Evolutionary conservation across 768 basidiomycete genomes (phyloP).

Genomic region (Boletales sp.): DNA sequence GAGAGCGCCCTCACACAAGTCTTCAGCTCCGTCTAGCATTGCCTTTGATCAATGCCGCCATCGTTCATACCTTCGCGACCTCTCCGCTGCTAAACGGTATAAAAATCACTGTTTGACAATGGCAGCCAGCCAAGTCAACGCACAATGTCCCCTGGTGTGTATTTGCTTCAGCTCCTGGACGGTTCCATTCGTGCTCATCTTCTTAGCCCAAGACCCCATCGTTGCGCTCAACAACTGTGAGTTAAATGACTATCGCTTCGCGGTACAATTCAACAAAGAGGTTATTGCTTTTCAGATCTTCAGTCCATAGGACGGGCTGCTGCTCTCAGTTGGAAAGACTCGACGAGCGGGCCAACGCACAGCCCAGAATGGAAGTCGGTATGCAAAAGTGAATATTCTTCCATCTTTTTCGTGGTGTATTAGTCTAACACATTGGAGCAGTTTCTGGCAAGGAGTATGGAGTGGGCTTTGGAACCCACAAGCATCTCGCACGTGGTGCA

Average conservation of each 20-base stretch:
- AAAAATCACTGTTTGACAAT: conserved; percentile 22
- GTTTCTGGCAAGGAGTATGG: conserved; percentile 51
- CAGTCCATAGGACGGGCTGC: conserved; percentile 42
- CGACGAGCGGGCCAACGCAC: conserved; percentile 40
- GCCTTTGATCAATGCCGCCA: conserved; percentile 23
- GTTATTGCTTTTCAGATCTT: conserved; percentile 42
- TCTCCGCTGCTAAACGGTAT: conserved; percentile 23
- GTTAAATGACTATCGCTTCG: conserved; percentile 5
- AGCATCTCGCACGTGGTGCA: conserved; percentile 47
- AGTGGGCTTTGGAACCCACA: conserved; percentile 46
- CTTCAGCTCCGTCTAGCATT: conserved; percentile 28
- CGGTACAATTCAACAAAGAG: not conserved
- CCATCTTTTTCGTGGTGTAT: not conserved
- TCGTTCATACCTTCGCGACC: conserved; percentile 19
- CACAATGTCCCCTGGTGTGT: conserved; percentile 22
- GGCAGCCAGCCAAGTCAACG: conserved; percentile 10
- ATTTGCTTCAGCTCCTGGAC: not conserved
- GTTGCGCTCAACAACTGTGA: conserved; percentile 42
- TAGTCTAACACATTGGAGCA: conserved; percentile 25
- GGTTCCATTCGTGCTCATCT: conserved; percentile 10
- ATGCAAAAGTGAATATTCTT: conserved; percentile 51
- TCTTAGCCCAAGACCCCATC: conserved; percentile 25
- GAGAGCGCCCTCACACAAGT: conserved; percentile 20
- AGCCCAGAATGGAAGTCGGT: conserved; percentile 50
- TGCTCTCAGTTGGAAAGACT: conserved; percentile 55